Conservation (phyloP, 345 rosid species). For the Punica granatum region DNA sequence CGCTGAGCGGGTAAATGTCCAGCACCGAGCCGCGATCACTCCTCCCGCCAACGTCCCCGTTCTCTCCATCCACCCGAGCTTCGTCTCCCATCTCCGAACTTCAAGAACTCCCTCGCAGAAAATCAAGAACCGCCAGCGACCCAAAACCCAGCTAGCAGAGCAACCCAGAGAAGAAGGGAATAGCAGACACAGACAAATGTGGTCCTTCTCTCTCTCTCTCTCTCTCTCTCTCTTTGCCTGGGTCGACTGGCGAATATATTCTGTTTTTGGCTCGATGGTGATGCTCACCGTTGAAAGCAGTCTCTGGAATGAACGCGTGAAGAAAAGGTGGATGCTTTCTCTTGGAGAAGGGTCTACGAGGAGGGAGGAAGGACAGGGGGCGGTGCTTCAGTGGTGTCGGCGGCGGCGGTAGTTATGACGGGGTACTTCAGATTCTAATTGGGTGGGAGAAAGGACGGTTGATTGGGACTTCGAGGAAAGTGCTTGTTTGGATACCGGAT, state of each 20-base stretch:
- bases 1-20: constrained; percentile 56
- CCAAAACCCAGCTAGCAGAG: neutral
- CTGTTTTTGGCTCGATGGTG: too few relatives aligned
- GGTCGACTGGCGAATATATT: neutral
- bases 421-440: too few relatives aligned
- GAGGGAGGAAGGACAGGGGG: too few relatives aligned
- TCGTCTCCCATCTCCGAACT: neutral
- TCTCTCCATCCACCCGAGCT: neutral
- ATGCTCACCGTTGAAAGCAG: too few relatives aligned
- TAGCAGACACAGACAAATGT: neutral
- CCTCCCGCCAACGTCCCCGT: neutral
- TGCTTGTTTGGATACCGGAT: neutral
- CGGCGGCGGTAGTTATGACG: too few relatives aligned
- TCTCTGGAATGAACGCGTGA: too few relatives aligned
- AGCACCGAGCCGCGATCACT: constrained; percentile 18
- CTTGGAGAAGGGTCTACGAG: neutral
- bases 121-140: neutral
- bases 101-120: neutral
- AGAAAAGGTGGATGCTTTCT: neutral
- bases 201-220: too few relatives aligned
- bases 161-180: neutral
- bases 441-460: too few relatives aligned
- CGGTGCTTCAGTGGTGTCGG: too few relatives aligned
- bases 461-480: neutral
- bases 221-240: neutral